Evolutionary conservation across 495 filamentous ascomycete genomes (phyloP).

Genomic region (Niebla homalea): DNA sequence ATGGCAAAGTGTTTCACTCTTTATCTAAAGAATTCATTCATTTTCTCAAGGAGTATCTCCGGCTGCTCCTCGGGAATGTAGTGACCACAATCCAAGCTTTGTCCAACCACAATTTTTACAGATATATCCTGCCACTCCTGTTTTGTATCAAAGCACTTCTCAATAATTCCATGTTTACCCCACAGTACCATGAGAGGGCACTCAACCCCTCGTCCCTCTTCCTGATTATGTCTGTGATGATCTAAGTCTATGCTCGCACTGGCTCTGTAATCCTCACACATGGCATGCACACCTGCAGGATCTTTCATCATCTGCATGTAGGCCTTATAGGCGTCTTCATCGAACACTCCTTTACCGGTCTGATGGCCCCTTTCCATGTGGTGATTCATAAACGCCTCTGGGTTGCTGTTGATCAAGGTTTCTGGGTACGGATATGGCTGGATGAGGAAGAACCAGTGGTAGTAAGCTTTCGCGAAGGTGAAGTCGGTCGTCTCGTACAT

Average conservation of each 20-base stretch:
- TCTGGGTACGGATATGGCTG: constrained; percentile 27
- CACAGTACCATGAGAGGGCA: constrained; percentile 27
- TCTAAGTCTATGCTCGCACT: constrained; percentile 24
- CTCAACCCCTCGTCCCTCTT: constrained; percentile 19
- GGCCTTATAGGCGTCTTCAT: constrained; percentile 11
- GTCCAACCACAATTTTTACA: constrained; percentile 17
- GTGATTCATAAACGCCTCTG: constrained; percentile 12
- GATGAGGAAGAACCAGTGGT: constrained; percentile 33
- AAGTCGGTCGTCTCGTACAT: constrained; percentile 24
- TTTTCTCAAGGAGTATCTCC: constrained; percentile 20
- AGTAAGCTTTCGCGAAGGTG: constrained; percentile 25
- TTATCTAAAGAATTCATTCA: constrained; percentile 19
- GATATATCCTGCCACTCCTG: constrained; percentile 25
- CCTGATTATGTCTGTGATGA: constrained; percentile 22
- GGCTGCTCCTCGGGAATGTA: constrained; percentile 31
- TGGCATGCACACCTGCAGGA: constrained; percentile 19
- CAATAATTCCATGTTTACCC: constrained; percentile 25
- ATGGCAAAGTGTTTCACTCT: not conserved
- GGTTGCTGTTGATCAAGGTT: constrained; percentile 16
- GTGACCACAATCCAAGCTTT: constrained; percentile 25
- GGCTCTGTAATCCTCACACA: constrained; percentile 34
- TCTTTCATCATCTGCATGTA: constrained; percentile 22
- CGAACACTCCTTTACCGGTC: constrained; percentile 6
- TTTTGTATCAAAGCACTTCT: constrained; percentile 23
- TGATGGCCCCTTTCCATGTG: constrained; percentile 16